Evolutionary conservation across 2,329 filamentous ascomycete species (phyloP).

Genomic region (Sporothrix brasiliensis): DNA sequence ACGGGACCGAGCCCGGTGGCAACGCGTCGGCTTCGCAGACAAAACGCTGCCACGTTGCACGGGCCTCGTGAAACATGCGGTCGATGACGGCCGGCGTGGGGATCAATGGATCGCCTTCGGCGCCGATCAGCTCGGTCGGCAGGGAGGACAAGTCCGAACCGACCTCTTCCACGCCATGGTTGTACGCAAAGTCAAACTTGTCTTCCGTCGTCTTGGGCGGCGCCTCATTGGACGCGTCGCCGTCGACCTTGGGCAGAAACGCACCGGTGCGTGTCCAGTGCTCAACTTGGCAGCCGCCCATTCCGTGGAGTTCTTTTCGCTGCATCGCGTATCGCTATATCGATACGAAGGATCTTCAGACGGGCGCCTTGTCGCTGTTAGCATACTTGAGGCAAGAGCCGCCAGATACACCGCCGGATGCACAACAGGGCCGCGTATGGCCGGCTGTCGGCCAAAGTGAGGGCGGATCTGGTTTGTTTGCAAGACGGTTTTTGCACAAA

Average conservation of each 20-base stretch:
- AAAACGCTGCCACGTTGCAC: constrained; percentile 16
- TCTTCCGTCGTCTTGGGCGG: constrained; percentile 24
- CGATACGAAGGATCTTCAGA: too few species aligned
- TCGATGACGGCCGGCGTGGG: constrained; percentile 22
- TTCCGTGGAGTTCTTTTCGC: neutral
- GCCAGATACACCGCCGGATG: too few species aligned
- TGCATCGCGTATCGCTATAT: too few species aligned
- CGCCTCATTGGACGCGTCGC: constrained; percentile 17
- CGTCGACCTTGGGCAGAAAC: constrained; percentile 22
- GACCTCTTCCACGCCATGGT: neutral
- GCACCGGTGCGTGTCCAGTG: constrained; percentile 26
- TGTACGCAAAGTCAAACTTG: constrained; percentile 22
- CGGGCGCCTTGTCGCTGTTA: too few species aligned
- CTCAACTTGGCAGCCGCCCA: constrained; percentile 24
- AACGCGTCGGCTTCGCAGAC: constrained; percentile 13
- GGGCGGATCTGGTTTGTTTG: too few species aligned
- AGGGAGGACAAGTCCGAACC: constrained; percentile 2
- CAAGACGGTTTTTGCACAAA: too few species aligned
- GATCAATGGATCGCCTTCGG: constrained; percentile 22
- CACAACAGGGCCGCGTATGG: too few species aligned
- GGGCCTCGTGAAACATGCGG: constrained; percentile 15
- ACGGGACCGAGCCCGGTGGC: constrained; percentile 14
- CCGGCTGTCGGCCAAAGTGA: too few species aligned
- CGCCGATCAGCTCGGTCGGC: constrained; percentile 21
- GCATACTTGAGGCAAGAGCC: too few species aligned